Conservation (phyloP, 106 monocot species). For the Posidonia australis region DNA sequence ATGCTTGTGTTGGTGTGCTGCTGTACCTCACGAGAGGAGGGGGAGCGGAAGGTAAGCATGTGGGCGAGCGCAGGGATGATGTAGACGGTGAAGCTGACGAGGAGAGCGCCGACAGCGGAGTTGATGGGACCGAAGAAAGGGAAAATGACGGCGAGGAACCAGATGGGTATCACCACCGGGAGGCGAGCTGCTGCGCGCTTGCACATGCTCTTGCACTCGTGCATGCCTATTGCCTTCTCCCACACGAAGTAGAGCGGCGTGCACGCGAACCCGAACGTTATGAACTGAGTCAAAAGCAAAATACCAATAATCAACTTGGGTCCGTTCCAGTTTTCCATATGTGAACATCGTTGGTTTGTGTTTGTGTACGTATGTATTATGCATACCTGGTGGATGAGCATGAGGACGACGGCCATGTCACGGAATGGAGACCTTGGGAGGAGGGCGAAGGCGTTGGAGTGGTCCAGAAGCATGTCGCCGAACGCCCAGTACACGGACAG, state of each 20-base stretch:
- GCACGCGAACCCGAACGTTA: slow-evolving; percentile 97
- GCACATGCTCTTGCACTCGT: slow-evolving; percentile 82
- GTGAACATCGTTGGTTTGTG: too few species aligned
- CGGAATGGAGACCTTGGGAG: slow-evolving; percentile 65
- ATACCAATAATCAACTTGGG: neutral
- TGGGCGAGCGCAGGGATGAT: slow-evolving; percentile 83
- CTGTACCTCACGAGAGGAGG: slow-evolving; percentile 67
- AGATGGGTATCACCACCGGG: slow-evolving; percentile 86
- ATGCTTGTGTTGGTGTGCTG: neutral
- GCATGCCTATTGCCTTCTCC: slow-evolving; percentile 90
- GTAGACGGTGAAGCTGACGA: slow-evolving; percentile 97
- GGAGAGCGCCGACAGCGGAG: slow-evolving; percentile 78
- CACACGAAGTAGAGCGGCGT: slow-evolving; percentile 97
- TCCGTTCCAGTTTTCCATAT: neutral
- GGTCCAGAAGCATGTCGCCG: slow-evolving; percentile 71
- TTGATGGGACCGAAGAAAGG: slow-evolving; percentile 99
- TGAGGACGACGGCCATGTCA: slow-evolving; percentile 75
- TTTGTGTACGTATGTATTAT: too few species aligned
- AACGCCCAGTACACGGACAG: slow-evolving; percentile 84
- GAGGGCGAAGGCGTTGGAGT: slow-evolving; percentile 78
- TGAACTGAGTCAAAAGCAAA: slow-evolving; percentile 31
- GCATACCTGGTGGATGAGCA: slow-evolving; percentile 70
- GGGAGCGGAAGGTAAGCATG: slow-evolving; percentile 75
- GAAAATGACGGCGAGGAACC: slow-evolving; percentile 98
- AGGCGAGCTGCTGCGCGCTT: slow-evolving; percentile 82